Base-by-base conservation (phyloP, 139 green algal species). In the Coelastrella sp. region DNA sequence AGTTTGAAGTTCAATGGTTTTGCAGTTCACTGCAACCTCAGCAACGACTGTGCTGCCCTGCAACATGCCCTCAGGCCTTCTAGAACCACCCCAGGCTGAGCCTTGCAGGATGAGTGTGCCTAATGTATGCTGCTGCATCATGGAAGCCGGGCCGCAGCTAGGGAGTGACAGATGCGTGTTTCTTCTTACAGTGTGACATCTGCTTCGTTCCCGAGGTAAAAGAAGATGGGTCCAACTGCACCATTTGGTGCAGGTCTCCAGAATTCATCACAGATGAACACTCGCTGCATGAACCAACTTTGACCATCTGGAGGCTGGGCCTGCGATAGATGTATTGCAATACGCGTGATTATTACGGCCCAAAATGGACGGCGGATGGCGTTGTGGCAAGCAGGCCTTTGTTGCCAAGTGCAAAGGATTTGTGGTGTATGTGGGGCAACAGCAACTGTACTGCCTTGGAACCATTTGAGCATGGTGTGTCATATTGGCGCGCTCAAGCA, bases 171-270 rank as follows among this genome's bases (percentile, higher is more conserved):
- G 1, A n/a, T 10, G 22, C 68, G 14, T 70, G 12, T 58, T 70
- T n/a, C 0, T 4, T 66, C 93, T 89, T 84, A 96, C 94, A 96
- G 87, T 15, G 90, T 93, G 10, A 99, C 97, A 79, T 98, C 95
- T 22, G 96, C 97, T 85, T 98, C 96, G 84, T 99, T 99, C 7
- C 97, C 97, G 0, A 97, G 35, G 90, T 99, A 99, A 63, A 99
- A 96, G 83, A 98, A 99, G 10, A 99, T 95, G 9, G 96, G 93
- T 1, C 95, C 95, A 7, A 59, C 9, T 25, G 74, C 83, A 9
- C 83, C 60, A 60, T 78, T 75, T 22, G 58, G 76, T 60, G 49
- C 60, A 58, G 76, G 73, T 14, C 76, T 49, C 94, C 95, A 98
- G 82, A 95, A 89, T 80, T 95, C 89, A 68, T 94, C 89, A 74